Evolutionary conservation across 1,284 basidiomycete genomes (phyloP).

Genomic region (Limonomyces culmigenus): DNA sequence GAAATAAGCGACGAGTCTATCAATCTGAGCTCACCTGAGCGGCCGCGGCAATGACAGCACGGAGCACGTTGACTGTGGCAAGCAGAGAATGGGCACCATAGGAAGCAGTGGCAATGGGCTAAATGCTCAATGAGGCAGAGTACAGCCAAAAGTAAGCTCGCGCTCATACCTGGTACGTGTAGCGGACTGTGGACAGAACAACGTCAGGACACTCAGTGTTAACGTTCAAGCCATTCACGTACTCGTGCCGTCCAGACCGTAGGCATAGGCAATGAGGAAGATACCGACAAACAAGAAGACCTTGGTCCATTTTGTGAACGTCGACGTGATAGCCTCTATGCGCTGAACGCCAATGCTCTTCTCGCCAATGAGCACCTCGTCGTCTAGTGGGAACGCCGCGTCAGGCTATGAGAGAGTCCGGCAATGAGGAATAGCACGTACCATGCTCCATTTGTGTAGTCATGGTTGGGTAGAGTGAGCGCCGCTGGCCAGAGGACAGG

Average conservation of each 20-base stretch:
- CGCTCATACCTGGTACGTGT: slow-evolving; percentile 12
- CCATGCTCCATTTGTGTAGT: no score
- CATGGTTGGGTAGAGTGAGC: no score
- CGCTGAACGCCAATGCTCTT: neutral
- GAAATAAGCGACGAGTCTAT: no score
- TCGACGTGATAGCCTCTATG: slow-evolving; percentile 1
- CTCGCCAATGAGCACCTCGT: neutral
- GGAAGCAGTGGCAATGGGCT: slow-evolving; percentile 7
- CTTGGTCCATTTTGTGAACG: slow-evolving; percentile 8
- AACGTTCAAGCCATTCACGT: no score
- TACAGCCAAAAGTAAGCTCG: no score
- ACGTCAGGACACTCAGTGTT: no score
- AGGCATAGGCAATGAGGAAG: slow-evolving; percentile 18
- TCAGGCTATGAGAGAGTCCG: no score
- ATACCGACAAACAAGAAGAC: slow-evolving; percentile 16
- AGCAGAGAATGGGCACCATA: slow-evolving; percentile 8
- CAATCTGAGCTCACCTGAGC: slow-evolving; percentile 7
- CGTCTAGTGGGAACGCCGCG: no score
- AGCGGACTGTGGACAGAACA: no score
- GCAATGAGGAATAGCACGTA: no score
- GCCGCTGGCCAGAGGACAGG: no score
- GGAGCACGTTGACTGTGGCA: slow-evolving; percentile 7
- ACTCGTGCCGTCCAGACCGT: slow-evolving; percentile 16
- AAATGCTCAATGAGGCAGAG: slow-evolving; percentile 20
- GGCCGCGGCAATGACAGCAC: slow-evolving; percentile 9